Evolutionary conservation across 352 stramenopile species (phyloP).

Genomic region (Pythium scleroteichum): DNA sequence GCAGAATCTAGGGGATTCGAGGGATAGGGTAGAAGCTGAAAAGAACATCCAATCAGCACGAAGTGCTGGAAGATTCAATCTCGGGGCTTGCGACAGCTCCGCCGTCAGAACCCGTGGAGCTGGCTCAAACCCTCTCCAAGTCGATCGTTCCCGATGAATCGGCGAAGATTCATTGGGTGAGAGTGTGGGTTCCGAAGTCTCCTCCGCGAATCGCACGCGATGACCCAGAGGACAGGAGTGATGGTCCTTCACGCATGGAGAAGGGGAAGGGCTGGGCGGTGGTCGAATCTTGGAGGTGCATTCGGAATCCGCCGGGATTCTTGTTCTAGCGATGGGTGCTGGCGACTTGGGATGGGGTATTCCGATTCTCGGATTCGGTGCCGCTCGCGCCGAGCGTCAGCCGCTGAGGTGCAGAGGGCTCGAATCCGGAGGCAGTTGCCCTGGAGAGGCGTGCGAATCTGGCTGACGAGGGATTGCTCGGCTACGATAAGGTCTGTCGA

Average conservation of each 20-base stretch:
- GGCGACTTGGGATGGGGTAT: too few relatives aligned
- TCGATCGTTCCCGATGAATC: conserved; percentile 10
- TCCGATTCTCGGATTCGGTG: too few relatives aligned
- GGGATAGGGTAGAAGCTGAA: conserved; percentile 16
- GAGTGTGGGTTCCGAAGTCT: conserved; percentile 24
- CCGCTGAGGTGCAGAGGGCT: too few relatives aligned
- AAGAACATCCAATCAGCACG: conserved; percentile 16
- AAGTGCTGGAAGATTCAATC: conserved; percentile 21
- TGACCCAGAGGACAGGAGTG: conserved; percentile 20
- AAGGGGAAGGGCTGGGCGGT: conserved; percentile 8
- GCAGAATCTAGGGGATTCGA: conserved; percentile 24
- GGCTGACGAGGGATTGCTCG: too few relatives aligned
- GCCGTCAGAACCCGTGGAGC: conserved; percentile 11
- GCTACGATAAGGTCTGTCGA: too few relatives aligned
- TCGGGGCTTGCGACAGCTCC: conserved; percentile 17
- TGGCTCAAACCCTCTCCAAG: conserved; percentile 18
- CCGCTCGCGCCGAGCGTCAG: too few relatives aligned
- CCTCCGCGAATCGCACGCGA: conserved; percentile 9
- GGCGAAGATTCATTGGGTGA: conserved; percentile 23
- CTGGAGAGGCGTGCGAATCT: too few relatives aligned
- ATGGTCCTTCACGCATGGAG: conserved; percentile 1
- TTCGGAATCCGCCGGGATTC: conserved; percentile 22
- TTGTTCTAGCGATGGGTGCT: conserved; percentile 16
- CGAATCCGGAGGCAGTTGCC: too few relatives aligned
- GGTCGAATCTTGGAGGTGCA: conserved; percentile 16